A percentile compares a stretch with the other conserved stretches of the same genome.
Conservation (phyloP, 1,284 basidiomycete species). For the Athelia sp. region DNA sequence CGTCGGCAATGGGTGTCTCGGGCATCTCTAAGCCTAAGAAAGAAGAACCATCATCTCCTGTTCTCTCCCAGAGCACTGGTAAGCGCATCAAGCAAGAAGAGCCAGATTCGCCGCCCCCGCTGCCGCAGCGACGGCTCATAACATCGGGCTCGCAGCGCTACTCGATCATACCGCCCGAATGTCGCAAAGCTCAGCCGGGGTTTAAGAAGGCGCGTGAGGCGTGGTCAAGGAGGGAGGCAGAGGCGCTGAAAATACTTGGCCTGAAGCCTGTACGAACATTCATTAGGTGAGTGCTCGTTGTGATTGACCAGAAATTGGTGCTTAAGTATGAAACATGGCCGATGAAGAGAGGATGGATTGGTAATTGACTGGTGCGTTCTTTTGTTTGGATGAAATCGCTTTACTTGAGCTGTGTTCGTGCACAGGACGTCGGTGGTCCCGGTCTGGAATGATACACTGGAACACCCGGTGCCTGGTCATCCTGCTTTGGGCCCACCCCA, state of each 20-base stretch:
- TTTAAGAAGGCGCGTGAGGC: not conserved
- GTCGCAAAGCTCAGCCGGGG: not conserved
- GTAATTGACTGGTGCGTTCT: not conserved
- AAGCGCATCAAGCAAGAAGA: not conserved
- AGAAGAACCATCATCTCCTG: too few species aligned
- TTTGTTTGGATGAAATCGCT: not conserved
- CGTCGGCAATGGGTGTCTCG: too few species aligned
- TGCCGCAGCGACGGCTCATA: not conserved
- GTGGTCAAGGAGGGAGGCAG: not conserved
- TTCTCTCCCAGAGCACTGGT: too few species aligned
- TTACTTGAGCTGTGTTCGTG: not conserved
- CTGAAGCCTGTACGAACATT: not conserved
- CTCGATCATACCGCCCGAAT: not conserved
- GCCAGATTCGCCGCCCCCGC: not conserved
- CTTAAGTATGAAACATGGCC: not conserved
- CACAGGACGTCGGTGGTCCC: not conserved
- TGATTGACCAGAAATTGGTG: not conserved
- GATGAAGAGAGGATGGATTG: not conserved
- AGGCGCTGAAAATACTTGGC: not conserved
- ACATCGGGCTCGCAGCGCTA: not conserved
- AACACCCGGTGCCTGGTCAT: not conserved
- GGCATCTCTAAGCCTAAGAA: too few species aligned
- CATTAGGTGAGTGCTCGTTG: not conserved
- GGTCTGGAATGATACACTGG: not conserved
- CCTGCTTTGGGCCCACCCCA: not conserved